Evolutionary conservation across 257 asterid genomes (phyloP).

Genomic region (Gynochthodes officinalis): DNA sequence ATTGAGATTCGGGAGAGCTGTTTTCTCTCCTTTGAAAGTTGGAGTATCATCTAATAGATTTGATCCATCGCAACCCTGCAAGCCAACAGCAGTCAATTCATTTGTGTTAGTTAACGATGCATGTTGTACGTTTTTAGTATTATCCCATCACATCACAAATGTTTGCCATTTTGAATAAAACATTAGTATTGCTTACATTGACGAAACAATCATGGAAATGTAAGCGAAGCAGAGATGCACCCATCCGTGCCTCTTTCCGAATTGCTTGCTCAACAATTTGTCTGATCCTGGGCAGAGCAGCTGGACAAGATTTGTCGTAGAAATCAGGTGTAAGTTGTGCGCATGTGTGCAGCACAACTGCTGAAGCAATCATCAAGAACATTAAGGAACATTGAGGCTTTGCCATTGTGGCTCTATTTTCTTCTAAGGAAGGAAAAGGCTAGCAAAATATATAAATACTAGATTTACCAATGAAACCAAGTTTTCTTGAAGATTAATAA

Average conservation of each 20-base stretch:
- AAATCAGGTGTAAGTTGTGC: neutral
- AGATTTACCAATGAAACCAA: no score
- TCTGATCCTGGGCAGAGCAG: constrained; percentile 13
- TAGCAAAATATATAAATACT: no score
- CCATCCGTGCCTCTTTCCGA: constrained; percentile 19
- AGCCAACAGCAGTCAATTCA: neutral
- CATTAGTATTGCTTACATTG: constrained; percentile 29
- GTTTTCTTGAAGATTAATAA: neutral
- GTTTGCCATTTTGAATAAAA: no score
- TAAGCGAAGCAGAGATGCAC: constrained; percentile 36
- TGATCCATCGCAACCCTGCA: constrained; percentile 34
- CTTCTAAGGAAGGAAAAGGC: no score
- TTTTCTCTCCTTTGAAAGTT: constrained; percentile 31
- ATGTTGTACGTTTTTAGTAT: no score
- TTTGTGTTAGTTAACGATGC: no score
- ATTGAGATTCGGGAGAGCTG: no score
- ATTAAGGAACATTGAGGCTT: no score
- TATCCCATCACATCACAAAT: no score
- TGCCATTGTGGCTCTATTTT: neutral
- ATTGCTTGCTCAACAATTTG: constrained; percentile 15
- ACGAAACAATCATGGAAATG: constrained; percentile 44
- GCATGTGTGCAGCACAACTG: neutral
- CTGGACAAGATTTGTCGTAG: constrained; percentile 7
- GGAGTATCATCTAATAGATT: constrained; percentile 19
- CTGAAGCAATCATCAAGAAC: neutral